phyloP scores from a whole-genome alignment of 2,329 filamentous ascomycete genomes.

The Apiospora marii region DNA sequence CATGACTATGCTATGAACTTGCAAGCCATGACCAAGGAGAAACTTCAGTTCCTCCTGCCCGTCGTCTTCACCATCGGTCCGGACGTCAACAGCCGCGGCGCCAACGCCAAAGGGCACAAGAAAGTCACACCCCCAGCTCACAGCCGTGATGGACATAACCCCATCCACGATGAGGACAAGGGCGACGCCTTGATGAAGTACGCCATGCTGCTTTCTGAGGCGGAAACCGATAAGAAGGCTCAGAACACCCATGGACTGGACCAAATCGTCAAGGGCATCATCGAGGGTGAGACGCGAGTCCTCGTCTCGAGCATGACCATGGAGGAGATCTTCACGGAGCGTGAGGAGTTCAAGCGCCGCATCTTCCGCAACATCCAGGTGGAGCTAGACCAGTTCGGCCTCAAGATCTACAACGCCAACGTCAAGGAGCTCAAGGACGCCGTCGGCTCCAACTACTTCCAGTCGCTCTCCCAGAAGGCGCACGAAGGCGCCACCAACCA shows the following conservation, averaged over 20 bases:
- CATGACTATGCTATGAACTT: conserved; percentile 85
- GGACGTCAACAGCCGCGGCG: conserved; percentile 69
- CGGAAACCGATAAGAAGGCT: conserved; percentile 51
- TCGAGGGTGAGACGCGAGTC: conserved; percentile 85
- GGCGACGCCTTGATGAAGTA: conserved; percentile 79
- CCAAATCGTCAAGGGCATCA: conserved; percentile 88
- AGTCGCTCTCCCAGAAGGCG: conserved; percentile 81
- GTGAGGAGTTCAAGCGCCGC: conserved; percentile 78
- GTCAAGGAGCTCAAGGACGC: conserved; percentile 89
- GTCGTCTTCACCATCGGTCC: conserved; percentile 89
- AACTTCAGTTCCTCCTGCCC: conserved; percentile 81
- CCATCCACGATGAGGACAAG: conserved; percentile 52
- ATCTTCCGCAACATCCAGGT: conserved; percentile 79
- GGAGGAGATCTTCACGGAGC: conserved; percentile 85
- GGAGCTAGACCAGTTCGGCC: conserved; percentile 82
- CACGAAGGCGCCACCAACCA: conserved; percentile 88
- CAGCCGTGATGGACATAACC: conserved; percentile 32
- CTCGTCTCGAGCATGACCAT: conserved; percentile 91
- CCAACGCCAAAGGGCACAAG: conserved; percentile 45
- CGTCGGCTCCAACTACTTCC: conserved; percentile 82
- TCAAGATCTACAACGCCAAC: conserved; percentile 77
- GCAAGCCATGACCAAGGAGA: conserved; percentile 90
- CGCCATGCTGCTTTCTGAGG: conserved; percentile 78
- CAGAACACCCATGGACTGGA: conserved; percentile 68
- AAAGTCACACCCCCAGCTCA: conserved; percentile 24